Base-by-base conservation (phyloP, 768 basidiomycete genomes). In the Podaxis sp. region DNA sequence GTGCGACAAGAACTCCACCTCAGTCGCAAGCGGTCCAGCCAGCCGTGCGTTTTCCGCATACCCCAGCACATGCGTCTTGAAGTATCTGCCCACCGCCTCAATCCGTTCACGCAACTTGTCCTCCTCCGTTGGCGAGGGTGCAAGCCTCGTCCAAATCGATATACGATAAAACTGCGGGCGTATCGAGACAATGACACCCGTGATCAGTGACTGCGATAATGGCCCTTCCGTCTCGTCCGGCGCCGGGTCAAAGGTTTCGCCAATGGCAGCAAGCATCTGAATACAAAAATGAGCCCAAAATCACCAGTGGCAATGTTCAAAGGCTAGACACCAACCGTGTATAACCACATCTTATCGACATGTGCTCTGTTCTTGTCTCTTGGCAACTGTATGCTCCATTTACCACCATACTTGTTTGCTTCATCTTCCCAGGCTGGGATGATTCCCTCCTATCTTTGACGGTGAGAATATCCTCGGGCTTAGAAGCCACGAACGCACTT, bases 201-300 rank as follows among this genome's bases (percentile, higher is more conserved):
- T 98, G 66, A 90, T 88, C 65, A 93, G 77, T 38, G 88, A 86
- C 64, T 80, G 79, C 6, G 77, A 77, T 73, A 73, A 53, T 65
- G 70, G 63, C 64, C 81, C 63, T 71, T 78, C 82, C 50, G 75
- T 68, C 61, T 70, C 70, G 23, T 87, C 81, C 51, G 92, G 82
- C 57, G 87, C 84, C 14, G 95, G 93, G 74, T 98, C 97, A 72
- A 97, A 98, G 0, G 95, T 99, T 77, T 99, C 97, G 56, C 97
- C 97, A 65, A 99, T 99, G 48, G 96, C 97, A 62, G 97, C 97
- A 61, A 99, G 87, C 96, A 98, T 98, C 97, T 98, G 73, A 44
- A 61, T 57, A 48, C 44, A 57, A 50, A 50, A 47, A 37, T 64
- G 51, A 56, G 57, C 28, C 53, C 52, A 27, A 50, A 57, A 57